phyloP scores from a whole-genome alignment of 345 rosid species.

The Corchorus olitorius region DNA sequence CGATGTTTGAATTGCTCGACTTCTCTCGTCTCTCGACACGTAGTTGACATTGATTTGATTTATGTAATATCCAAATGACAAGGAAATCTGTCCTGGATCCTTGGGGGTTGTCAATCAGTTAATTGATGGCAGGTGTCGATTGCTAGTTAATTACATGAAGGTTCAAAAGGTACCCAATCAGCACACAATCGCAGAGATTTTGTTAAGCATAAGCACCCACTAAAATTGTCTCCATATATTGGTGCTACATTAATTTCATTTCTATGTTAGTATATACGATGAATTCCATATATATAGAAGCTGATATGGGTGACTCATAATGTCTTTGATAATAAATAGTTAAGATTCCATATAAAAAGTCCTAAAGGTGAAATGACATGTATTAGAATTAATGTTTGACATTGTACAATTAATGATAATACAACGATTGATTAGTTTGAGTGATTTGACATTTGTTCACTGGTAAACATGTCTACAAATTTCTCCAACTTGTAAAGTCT shows the following conservation, averaged over 20 bases:
- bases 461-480: too few species aligned
- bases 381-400: too few species aligned
- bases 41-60: conserved; percentile 11
- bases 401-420: too few species aligned
- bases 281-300: too few species aligned
- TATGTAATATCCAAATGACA: conserved; percentile 1
- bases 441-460: too few species aligned
- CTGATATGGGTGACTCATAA: too few species aligned
- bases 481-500: too few species aligned
- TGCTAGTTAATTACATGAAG: not conserved
- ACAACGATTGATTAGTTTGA: too few species aligned
- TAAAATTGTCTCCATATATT: not conserved
- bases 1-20: not conserved
- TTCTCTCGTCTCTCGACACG: not conserved
- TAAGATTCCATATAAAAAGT: too few species aligned
- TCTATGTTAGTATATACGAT: not conserved
- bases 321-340: too few species aligned
- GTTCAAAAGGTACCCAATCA: not conserved
- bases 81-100: not conserved
- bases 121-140: not conserved
- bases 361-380: too few species aligned
- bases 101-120: not conserved
- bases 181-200: not conserved
- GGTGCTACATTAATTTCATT: not conserved
- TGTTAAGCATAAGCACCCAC: not conserved